Percentiles rank a stretch among this genome's conserved stretches.
phyloP scores from a whole-genome alignment of 495 filamentous ascomycete genomes.

The Talaromyces wortmannii region DNA sequence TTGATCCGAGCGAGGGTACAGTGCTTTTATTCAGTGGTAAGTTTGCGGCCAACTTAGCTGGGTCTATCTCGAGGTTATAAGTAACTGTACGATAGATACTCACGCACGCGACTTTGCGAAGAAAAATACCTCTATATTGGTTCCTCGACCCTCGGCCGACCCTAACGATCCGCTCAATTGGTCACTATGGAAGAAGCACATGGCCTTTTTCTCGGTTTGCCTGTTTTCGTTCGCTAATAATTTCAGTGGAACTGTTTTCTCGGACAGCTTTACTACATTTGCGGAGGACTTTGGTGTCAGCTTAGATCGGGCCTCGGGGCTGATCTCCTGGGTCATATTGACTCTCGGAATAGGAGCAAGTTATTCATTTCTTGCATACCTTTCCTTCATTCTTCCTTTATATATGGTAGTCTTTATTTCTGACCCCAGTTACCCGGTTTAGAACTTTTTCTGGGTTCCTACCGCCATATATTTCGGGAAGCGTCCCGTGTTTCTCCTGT shows the following conservation, averaged over 20 bases:
- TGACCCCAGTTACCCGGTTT: not conserved
- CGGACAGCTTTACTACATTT: not conserved
- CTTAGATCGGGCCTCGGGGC: not conserved
- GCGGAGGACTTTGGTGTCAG: not conserved
- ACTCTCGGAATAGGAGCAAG: not conserved
- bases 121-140: conserved; percentile 1
- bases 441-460: not conserved
- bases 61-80: too few species aligned
- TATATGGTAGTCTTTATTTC: too few species aligned
- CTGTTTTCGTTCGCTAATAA: not conserved
- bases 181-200: conserved; percentile 7
- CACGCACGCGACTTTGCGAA: not conserved
- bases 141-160: conserved; percentile 10
- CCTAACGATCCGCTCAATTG: conserved; percentile 14
- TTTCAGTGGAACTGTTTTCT: not conserved
- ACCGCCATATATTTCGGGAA: not conserved
- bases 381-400: too few species aligned
- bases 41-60: not conserved
- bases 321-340: not conserved
- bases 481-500: not conserved
- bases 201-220: not conserved
- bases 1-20: not conserved
- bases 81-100: too few species aligned
- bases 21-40: not conserved
- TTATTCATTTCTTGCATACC: not conserved